Evolutionary conservation across 257 asterid genomes (phyloP).

Genomic region (Asclepias syriaca): DNA sequence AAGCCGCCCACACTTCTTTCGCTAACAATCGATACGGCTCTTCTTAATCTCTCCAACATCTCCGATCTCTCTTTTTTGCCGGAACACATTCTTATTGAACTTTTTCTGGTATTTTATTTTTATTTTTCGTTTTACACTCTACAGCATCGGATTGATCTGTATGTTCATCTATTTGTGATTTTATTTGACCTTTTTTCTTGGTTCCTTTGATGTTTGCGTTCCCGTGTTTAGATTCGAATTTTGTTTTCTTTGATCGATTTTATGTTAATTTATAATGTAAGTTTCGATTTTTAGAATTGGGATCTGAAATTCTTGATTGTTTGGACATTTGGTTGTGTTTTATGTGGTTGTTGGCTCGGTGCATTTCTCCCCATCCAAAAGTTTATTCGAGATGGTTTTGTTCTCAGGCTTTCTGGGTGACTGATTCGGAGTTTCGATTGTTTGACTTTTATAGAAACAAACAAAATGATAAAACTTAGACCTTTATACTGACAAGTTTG

Average conservation of each 20-base stretch:
- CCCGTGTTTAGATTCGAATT: neutral
- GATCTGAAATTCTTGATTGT: neutral
- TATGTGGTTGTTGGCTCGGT: neutral
- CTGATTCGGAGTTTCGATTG: neutral
- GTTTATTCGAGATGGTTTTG: neutral
- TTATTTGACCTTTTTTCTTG: neutral
- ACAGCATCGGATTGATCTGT: neutral
- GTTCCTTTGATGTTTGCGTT: neutral
- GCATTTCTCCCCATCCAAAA: neutral
- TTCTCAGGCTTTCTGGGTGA: neutral
- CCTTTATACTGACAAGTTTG: neutral
- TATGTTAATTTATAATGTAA: neutral
- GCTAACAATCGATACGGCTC: constrained; percentile 72
- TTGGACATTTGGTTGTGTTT: neutral
- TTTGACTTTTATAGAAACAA: neutral
- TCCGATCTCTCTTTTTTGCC: constrained; percentile 86
- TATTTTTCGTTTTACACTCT: neutral
- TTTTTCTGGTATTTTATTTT: constrained; percentile 7
- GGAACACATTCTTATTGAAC: constrained; percentile 73
- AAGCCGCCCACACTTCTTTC: constrained; percentile 78
- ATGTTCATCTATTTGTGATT: neutral
- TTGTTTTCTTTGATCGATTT: neutral
- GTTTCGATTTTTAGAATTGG: neutral
- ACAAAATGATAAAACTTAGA: neutral
- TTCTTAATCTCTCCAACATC: constrained; percentile 41